A percentile compares a stretch with the other conserved stretches of the same genome.
These are phyloP conservation scores for Thalassia testudinum DNA, from an alignment of 116 monocot species.

Conservation along the genomic window DNA sequence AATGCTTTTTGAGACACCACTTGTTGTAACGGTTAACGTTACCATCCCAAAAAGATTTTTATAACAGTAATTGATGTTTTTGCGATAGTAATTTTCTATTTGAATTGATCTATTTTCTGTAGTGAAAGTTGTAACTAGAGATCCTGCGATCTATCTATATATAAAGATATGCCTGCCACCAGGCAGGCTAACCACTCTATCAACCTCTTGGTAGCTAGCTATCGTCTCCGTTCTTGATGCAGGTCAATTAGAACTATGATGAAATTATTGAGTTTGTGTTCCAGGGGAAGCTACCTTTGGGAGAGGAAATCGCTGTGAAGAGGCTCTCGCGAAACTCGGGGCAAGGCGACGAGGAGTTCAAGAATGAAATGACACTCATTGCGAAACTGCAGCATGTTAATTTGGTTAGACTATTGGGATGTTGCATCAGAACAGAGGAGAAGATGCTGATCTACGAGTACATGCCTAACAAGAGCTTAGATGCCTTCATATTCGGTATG, in stretches of 20 bases:
- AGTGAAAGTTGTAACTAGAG: too few species aligned
- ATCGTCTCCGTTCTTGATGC: too few species aligned
- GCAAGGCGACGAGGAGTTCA: constrained; percentile 64
- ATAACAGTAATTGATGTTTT: too few species aligned
- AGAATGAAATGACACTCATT: constrained; percentile 61
- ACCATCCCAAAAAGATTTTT: not conserved
- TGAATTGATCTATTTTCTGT: too few species aligned
- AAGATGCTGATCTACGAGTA: constrained; percentile 63
- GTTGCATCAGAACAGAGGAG: constrained; percentile 60
- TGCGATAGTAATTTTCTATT: too few species aligned
- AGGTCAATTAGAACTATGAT: too few species aligned
- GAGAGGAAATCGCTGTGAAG: constrained; percentile 48
- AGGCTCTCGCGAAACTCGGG: constrained; percentile 45
- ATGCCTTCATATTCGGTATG: constrained; percentile 57
- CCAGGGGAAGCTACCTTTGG: constrained; percentile 37
- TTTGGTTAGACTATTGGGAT: constrained; percentile 51
- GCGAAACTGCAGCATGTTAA: constrained; percentile 70
- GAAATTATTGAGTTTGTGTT: not conserved
- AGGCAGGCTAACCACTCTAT: too few species aligned
- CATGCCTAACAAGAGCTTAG: constrained; percentile 76
- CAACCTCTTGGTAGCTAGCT: too few species aligned
- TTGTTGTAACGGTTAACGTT: too few species aligned
- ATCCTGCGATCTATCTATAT: too few species aligned
- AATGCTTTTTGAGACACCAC: not conserved
- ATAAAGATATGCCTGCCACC: too few species aligned